Evolutionary conservation across 1,284 basidiomycete genomes (phyloP).

Genomic region (Ganoderma boninense): DNA sequence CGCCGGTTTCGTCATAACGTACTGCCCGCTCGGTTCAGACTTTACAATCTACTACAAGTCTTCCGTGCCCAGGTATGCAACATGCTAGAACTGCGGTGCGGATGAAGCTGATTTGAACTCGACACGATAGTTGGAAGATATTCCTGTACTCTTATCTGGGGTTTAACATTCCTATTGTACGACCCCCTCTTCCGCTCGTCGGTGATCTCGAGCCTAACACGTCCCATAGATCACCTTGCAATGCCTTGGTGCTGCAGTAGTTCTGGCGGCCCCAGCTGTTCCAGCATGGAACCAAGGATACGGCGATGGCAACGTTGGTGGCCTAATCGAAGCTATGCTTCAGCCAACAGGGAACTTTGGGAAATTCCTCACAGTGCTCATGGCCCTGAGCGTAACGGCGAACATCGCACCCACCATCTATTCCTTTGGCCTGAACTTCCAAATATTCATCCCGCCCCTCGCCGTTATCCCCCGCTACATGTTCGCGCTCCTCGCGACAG

Average conservation of each 20-base stretch:
- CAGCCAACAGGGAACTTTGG: slow-evolving; percentile 78
- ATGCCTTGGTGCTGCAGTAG: slow-evolving; percentile 81
- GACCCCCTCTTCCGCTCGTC: slow-evolving; percentile 27
- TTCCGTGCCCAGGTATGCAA: slow-evolving; percentile 60
- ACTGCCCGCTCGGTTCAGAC: slow-evolving; percentile 72
- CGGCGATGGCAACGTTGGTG: slow-evolving; percentile 68
- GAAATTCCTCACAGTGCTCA: slow-evolving; percentile 86
- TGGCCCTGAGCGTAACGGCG: slow-evolving; percentile 82
- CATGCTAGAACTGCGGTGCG: neutral
- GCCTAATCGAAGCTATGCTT: slow-evolving; percentile 81
- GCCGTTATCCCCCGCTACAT: slow-evolving; percentile 83
- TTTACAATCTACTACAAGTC: slow-evolving; percentile 75
- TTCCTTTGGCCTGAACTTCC: slow-evolving; percentile 84
- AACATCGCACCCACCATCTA: slow-evolving; percentile 91
- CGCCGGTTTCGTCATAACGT: slow-evolving; percentile 80
- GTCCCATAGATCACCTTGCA: slow-evolving; percentile 61
- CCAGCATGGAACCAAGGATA: slow-evolving; percentile 75
- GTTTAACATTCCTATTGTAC: slow-evolving; percentile 73
- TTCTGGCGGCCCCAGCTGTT: slow-evolving; percentile 65
- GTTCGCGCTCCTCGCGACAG: slow-evolving; percentile 84
- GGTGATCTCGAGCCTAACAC: neutral
- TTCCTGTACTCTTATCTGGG: slow-evolving; percentile 82
- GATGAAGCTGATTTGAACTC: neutral
- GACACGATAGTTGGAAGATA: slow-evolving; percentile 64
- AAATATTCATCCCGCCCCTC: slow-evolving; percentile 78